Percentiles rank a stretch among this genome's conserved stretches.
Evolutionary conservation across 768 basidiomycete genomes (phyloP).

Genomic region (Amanita polypyramis): DNA sequence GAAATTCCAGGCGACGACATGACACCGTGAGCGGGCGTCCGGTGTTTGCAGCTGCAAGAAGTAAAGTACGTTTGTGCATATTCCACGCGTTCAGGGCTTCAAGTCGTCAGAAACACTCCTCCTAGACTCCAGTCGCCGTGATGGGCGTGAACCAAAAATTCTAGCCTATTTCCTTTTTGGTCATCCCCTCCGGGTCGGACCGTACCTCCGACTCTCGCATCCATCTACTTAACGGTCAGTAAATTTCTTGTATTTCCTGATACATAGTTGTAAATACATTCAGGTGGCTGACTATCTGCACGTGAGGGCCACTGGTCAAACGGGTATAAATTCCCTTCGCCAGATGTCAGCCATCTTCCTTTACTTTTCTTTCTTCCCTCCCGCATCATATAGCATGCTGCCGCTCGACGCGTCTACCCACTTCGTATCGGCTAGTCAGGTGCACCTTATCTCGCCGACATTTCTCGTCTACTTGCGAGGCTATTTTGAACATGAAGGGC

Average conservation of each 20-base stretch:
- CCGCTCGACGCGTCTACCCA: not conserved
- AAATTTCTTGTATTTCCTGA: too few relatives aligned
- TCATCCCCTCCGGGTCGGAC: too few relatives aligned
- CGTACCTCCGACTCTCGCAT: too few relatives aligned
- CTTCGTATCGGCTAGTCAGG: not conserved
- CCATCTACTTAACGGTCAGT: too few relatives aligned
- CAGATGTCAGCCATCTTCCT: not conserved
- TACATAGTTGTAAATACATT: too few relatives aligned
- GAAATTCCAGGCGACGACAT: not conserved
- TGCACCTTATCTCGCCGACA: too few relatives aligned
- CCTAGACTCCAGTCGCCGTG: not conserved
- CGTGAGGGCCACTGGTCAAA: not conserved
- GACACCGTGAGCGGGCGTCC: not conserved
- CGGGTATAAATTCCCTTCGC: slow-evolving; percentile 5
- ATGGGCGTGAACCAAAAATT: not conserved
- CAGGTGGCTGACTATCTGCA: not conserved
- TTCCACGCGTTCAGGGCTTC: not conserved
- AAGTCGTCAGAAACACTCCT: not conserved
- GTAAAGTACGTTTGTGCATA: not conserved
- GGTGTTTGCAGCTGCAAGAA: not conserved
- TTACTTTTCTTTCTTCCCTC: not conserved
- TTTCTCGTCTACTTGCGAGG: too few relatives aligned
- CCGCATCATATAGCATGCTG: too few relatives aligned
- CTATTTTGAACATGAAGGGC: too few relatives aligned
- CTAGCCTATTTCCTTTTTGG: too few relatives aligned